Base-by-base conservation (phyloP, 805 yeast genomes). In the Scheffersomyces lignosus region DNA sequence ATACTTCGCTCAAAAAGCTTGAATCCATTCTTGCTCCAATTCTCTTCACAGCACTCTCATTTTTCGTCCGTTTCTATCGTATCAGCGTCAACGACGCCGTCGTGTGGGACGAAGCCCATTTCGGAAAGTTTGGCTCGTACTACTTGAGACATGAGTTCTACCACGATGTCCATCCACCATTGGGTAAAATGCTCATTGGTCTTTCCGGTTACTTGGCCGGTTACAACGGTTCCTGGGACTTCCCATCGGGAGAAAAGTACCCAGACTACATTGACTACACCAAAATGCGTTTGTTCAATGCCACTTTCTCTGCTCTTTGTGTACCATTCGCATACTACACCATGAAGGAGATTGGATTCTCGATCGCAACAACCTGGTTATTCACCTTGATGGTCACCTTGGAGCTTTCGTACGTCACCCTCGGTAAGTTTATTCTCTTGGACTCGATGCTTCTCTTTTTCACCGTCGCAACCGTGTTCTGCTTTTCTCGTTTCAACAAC, bases 41-140 rank as follows among this genome's bases (percentile, higher is more conserved):
- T 15, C 39, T 63, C 10, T 56, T 69, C 45, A 67, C 73, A 12
- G 52, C 57, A 18, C 29, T 62, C 18, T 61, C 73, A 4, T 64
- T 64, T 6, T 45, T 48, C 44, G 74, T 87, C 28, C 78, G 98
- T 50, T 78, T 89, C 60, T 81, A 86, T 66, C 70, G 75, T 44
- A 83, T 91, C 48, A 84, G 86, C 37, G 70, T 75, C 38, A 85
- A 87, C 43, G 71, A 76, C 38, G 71, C 75, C 38, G 97, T 93
- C 20, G 93, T 93, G 16, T 90, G 97, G 97, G 97, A 89, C 65
- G 97, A 89, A 60, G 97, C 96, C 27, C 96, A 90, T 68, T 91
- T 91, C 62, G 99, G 97, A 34, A 93, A 91, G 60, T 91, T 91
- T 60, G 98, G 97, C 22, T 83, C 96, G 9, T 83, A 87, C 60